Evolutionary conservation across 169 alveolate genomes (phyloP).

Genomic region (Plasmodium knowlesi): DNA sequence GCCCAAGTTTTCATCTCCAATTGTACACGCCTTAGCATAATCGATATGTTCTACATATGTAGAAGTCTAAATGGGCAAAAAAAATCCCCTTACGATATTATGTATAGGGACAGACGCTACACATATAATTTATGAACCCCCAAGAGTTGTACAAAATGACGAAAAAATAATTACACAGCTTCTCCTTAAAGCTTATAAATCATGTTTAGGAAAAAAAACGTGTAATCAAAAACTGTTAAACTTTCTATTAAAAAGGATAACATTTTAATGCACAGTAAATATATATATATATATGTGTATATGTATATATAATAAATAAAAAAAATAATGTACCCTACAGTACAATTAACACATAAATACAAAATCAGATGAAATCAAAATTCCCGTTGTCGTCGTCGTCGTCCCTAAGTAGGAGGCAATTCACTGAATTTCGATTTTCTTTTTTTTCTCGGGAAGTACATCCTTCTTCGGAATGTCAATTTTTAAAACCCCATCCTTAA

Average conservation of each 20-base stretch:
- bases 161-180: not conserved
- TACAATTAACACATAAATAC: not conserved
- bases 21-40: not conserved
- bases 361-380: not conserved
- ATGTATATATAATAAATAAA: not conserved
- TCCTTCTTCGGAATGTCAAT: constrained; percentile 52
- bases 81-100: not conserved
- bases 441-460: constrained; percentile 20
- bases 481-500: constrained; percentile 65
- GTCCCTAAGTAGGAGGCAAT: not conserved
- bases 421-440: constrained; percentile 39
- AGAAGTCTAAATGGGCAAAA: not conserved
- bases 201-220: not conserved
- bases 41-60: not conserved
- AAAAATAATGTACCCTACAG: not conserved
- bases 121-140: not conserved
- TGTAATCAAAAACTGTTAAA: not conserved
- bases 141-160: not conserved
- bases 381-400: not conserved
- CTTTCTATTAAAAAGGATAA: not conserved
- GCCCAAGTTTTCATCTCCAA: not conserved
- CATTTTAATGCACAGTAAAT: not conserved
- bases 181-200: not conserved
- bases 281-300: not conserved
- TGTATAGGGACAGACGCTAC: not conserved